A percentile compares a stretch with the other conserved stretches of the same genome.
phyloP scores from a whole-genome alignment of 1,139 yeast genomes.

The Hanseniaspora sp. region DNA sequence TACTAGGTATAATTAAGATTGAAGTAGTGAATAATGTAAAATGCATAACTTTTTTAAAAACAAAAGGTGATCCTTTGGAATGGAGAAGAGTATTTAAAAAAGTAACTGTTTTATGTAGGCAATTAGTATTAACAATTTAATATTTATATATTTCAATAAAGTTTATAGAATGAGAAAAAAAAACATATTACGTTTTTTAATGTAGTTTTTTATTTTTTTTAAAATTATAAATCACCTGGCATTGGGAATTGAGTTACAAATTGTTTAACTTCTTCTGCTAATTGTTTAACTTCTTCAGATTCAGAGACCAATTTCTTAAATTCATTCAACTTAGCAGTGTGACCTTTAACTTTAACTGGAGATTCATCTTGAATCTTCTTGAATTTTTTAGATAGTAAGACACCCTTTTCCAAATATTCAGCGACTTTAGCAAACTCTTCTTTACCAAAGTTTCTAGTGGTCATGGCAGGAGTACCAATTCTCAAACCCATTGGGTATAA shows the following conservation, averaged over 20 bases:
- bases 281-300: constrained; percentile 45
- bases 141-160: background rate
- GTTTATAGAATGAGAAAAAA: too few species aligned
- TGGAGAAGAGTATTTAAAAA: constrained; percentile 54
- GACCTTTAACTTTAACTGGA: constrained; percentile 28
- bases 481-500: constrained; percentile 91
- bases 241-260: constrained; percentile 68
- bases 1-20: constrained; percentile 41
- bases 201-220: too few species aligned
- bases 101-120: constrained; percentile 43
- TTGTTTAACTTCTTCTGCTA: constrained; percentile 49
- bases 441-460: constrained; percentile 82
- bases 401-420: constrained; percentile 67
- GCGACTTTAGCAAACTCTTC: constrained; percentile 71
- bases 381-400: constrained; percentile 49
- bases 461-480: constrained; percentile 97
- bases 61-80: constrained; percentile 54
- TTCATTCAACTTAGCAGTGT: constrained; percentile 51
- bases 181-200: too few species aligned
- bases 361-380: constrained; percentile 38
- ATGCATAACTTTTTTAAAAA: constrained; percentile 41
- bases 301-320: constrained; percentile 57
- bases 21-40: constrained; percentile 33
- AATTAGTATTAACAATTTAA: constrained; percentile 24
- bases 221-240: constrained; percentile 58